Evolutionary conservation across 345 rosid genomes (phyloP).

Genomic region (Bruguiera parviflora): DNA sequence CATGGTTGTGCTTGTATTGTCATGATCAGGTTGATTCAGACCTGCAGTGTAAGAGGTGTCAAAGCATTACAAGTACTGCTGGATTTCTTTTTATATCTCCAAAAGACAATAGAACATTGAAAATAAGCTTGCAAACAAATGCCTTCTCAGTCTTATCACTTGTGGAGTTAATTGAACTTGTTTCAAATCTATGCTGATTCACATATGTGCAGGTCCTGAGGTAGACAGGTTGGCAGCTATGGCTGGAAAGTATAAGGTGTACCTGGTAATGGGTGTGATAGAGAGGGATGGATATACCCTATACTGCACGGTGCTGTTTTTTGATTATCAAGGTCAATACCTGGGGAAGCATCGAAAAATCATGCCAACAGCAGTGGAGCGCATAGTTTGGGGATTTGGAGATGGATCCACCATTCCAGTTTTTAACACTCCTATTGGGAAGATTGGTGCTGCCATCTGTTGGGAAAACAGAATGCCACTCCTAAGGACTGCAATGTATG

Average conservation of each 20-base stretch:
- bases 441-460: conserved; percentile 88
- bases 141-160: background rate
- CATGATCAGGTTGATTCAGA: no score
- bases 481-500: conserved; percentile 88
- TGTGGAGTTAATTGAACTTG: background rate
- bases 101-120: no score
- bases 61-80: no score
- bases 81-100: no score
- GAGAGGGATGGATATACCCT: conserved; percentile 93
- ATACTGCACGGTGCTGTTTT: conserved; percentile 75
- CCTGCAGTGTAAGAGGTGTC: no score
- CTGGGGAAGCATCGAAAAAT: conserved; percentile 87
- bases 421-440: conserved; percentile 72
- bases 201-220: conserved; percentile 57
- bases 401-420: conserved; percentile 93
- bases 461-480: conserved; percentile 98
- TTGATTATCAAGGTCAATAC: conserved; percentile 73
- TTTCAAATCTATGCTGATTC: background rate
- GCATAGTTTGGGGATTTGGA: conserved; percentile 91
- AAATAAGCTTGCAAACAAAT: background rate
- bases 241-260: conserved; percentile 83
- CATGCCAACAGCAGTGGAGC: conserved; percentile 91
- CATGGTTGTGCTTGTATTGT: no score
- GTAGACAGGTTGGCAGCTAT: conserved; percentile 76
- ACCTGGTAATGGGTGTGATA: conserved; percentile 85